Evolutionary conservation across 108 stramenopile genomes (phyloP).

Genomic region (Pseudonitzschia pungens): DNA sequence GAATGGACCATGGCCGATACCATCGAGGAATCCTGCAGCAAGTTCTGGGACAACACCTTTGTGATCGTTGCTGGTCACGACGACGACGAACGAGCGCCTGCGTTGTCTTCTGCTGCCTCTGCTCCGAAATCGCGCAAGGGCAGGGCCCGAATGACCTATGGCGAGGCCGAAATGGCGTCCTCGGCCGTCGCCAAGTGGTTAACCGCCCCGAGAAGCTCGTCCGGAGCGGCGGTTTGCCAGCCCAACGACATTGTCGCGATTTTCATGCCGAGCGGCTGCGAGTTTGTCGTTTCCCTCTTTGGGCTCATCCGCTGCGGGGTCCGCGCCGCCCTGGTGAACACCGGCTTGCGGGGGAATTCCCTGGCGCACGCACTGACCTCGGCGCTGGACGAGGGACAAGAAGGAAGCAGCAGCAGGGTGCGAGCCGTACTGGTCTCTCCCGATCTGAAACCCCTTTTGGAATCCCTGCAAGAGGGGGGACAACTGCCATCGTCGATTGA

Average conservation of each 20-base stretch:
- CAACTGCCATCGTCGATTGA: slow-evolving; percentile 2
- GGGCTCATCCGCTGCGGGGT: slow-evolving; percentile 20
- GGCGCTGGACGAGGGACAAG: background rate
- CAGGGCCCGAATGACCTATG: slow-evolving; percentile 22
- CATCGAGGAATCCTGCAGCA: slow-evolving; percentile 15
- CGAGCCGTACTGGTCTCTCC: slow-evolving; percentile 14
- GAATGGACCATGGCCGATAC: slow-evolving; percentile 30
- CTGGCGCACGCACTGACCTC: slow-evolving; percentile 17
- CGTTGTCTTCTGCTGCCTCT: background rate
- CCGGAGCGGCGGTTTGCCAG: background rate
- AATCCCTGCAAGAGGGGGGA: background rate
- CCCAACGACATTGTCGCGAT: slow-evolving; percentile 19
- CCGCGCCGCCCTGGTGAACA: slow-evolving; percentile 20
- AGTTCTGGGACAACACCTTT: slow-evolving; percentile 14
- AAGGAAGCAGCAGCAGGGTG: background rate
- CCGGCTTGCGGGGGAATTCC: slow-evolving; percentile 14
- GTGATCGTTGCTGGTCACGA: slow-evolving; percentile 11
- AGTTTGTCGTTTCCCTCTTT: slow-evolving; percentile 20
- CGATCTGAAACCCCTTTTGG: slow-evolving; percentile 12
- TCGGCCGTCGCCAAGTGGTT: slow-evolving; percentile 23
- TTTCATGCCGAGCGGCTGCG: slow-evolving; percentile 24
- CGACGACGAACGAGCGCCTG: background rate
- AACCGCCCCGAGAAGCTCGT: background rate
- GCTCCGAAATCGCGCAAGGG: background rate
- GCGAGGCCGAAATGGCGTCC: slow-evolving; percentile 24